Base-by-base conservation (phyloP, 768 basidiomycete species). In the Tricholoma hemisulphureum region DNA sequence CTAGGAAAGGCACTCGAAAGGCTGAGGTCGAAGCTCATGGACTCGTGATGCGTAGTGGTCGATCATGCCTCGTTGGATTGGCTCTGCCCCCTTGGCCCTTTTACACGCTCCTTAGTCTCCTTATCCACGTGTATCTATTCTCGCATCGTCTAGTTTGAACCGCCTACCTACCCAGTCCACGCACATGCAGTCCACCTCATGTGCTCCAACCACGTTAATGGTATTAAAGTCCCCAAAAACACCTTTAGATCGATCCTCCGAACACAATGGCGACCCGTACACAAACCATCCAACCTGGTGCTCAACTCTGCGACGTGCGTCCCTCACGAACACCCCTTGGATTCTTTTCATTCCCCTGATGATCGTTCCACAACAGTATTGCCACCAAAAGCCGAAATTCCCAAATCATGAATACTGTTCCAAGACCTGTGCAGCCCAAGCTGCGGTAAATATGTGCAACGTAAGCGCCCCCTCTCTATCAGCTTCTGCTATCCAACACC, bases 1-100 rank as follows among this genome's bases (percentile, higher is more conserved):
- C 81, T 91, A 29, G 89, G 89, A 39, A 88, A 85, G 67, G 83
- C 85, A 10, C 77, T 90, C 10, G 80, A 83, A 61, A 80, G 86
- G 61, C 72, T 91, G 61, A 77, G 89, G 59, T 71, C 74, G 48
- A 80, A 78, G 67, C 71, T 88, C 53, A 83, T 81, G 66, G 74
- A 67, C 45, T 53, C 51, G 14, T 61, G 59, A 58, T 63, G 57
- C 57, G 56, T 61, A 60, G 53, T 53, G 59, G 63, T 67, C 65
- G 65, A 69, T 68, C 56, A 29, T 49, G 68, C 71, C 70, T 73
- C 71, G 61, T 72, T 70, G 58, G 8, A 28, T 28, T 28, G 16
- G 35, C 29, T 6, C 53, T 54, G 32, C 31, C 29, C 16, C 37
- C 18, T 41, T 54, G 23, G 6, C 41, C 23, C 26, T 29, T n/a